phyloP scores from a whole-genome alignment of 139 green algal species.

The Chlamydomonas schloesseri region DNA sequence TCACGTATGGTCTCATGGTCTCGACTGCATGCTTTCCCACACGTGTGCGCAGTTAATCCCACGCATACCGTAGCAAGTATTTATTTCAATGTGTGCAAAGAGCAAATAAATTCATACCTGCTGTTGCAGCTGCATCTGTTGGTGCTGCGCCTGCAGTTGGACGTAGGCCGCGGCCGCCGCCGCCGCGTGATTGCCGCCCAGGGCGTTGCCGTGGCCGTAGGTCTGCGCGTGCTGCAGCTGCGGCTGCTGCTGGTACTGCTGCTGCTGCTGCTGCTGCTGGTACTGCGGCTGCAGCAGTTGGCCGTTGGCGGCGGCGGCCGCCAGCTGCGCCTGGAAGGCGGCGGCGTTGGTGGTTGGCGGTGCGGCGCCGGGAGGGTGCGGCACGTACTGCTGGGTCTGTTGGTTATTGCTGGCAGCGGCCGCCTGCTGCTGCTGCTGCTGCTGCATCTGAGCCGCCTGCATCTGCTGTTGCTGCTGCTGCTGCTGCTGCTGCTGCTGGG shows the following conservation, averaged over 20 bases:
- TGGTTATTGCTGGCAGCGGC: not conserved
- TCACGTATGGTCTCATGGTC: too few species aligned
- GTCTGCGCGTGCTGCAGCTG: not conserved
- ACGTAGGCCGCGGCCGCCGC: not conserved
- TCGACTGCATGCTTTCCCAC: too few species aligned
- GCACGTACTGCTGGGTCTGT: not conserved
- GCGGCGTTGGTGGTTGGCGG: too few species aligned
- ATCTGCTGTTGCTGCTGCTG: slow-evolving; percentile 3
- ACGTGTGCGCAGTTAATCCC: too few species aligned
- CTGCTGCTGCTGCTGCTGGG: not conserved
- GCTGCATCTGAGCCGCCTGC: slow-evolving; percentile 11
- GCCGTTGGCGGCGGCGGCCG: too few species aligned
- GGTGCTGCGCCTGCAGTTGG: not conserved
- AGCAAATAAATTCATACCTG: too few species aligned
- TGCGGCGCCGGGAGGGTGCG: not conserved
- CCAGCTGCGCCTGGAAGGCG: not conserved
- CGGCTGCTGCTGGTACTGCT: not conserved
- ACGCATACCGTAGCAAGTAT: too few species aligned
- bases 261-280: not conserved
- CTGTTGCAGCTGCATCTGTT: not conserved
- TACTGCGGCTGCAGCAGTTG: not conserved
- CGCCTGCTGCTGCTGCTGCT: not conserved
- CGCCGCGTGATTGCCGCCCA: not conserved
- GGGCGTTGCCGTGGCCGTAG: not conserved
- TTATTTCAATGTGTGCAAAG: too few species aligned